Conservation (phyloP, 1,284 basidiomycete genomes). For the Apiotrichum veenhuisii region DNA sequence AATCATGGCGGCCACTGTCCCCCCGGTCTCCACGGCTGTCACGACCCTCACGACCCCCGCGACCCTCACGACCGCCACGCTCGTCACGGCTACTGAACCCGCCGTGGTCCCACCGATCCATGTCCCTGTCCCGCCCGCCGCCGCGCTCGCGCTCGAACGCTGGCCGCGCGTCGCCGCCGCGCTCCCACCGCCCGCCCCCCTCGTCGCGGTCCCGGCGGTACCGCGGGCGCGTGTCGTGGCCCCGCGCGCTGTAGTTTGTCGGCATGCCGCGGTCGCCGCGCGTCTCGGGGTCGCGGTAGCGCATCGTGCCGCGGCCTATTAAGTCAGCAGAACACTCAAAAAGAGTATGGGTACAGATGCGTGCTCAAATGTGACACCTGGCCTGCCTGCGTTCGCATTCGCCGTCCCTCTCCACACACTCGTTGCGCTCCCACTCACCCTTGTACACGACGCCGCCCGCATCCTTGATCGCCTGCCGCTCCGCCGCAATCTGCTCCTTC, state of each 20-base stretch:
- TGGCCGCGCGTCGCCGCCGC: constrained; percentile 23
- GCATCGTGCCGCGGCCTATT: constrained; percentile 47
- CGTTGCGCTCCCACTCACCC: constrained; percentile 24
- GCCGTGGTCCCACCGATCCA: constrained; percentile 32
- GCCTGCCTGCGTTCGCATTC: too few relatives aligned
- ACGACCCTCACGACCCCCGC: constrained; percentile 4
- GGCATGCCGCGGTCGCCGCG: constrained; percentile 24
- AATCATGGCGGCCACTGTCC: neutral
- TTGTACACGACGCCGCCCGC: constrained; percentile 45
- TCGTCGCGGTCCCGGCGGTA: constrained; percentile 4
- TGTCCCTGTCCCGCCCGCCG: constrained; percentile 21
- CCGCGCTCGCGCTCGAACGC: constrained; percentile 10
- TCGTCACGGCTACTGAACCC: constrained; percentile 13
- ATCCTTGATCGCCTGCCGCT: constrained; percentile 30
- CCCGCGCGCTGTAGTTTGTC: constrained; percentile 30
- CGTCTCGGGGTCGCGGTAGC: constrained; percentile 47
- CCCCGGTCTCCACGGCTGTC: constrained; percentile 14
- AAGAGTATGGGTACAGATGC: too few relatives aligned
- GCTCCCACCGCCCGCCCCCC: constrained; percentile 17
- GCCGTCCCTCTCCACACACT: neutral
- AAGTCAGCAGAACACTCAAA: neutral
- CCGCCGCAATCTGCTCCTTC: constrained; percentile 34
- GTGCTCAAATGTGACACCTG: too few relatives aligned
- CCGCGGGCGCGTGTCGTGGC: constrained; percentile 22
- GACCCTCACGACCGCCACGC: constrained; percentile 2